Conservation (phyloP, 1,284 basidiomycete genomes). For the Trichosporon sp. region DNA sequence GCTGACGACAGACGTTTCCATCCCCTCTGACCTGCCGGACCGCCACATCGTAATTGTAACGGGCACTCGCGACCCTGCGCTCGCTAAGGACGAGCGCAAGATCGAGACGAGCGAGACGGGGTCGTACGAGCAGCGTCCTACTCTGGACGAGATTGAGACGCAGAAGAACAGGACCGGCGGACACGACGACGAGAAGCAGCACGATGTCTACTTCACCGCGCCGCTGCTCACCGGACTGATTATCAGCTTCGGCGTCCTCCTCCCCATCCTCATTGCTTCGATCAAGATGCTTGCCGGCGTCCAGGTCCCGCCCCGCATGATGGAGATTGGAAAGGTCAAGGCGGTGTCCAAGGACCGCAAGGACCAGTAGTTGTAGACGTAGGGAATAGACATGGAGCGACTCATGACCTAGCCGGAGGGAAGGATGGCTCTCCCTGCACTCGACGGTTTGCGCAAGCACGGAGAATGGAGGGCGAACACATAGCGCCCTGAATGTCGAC, state of each 20-base stretch:
- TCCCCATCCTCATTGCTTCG: conserved; percentile 64
- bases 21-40: conserved; percentile 19
- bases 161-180: conserved; percentile 26
- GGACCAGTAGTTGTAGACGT: conserved; percentile 56
- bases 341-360: conserved; percentile 64
- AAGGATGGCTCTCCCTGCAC: too few species aligned
- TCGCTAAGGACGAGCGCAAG: conserved; percentile 7
- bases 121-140: conserved; percentile 4
- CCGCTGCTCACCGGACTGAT: conserved; percentile 67
- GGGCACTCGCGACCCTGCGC: conserved; percentile 27
- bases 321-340: conserved; percentile 42
- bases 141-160: conserved; percentile 17
- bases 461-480: too few species aligned
- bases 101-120: conserved; percentile 6
- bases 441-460: too few species aligned
- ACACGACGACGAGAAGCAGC: conserved; percentile 43
- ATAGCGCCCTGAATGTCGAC: too few species aligned
- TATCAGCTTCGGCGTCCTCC: conserved; percentile 62
- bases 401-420: not conserved
- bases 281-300: conserved; percentile 67
- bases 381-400: not conserved
- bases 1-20: conserved; percentile 8
- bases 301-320: conserved; percentile 55
- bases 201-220: conserved; percentile 59
- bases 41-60: conserved; percentile 36